Percentiles rank a stretch among this genome's conserved stretches.
Evolutionary conservation across 805 yeast genomes (phyloP).

Genomic region (Metschnikowia proteae): DNA sequence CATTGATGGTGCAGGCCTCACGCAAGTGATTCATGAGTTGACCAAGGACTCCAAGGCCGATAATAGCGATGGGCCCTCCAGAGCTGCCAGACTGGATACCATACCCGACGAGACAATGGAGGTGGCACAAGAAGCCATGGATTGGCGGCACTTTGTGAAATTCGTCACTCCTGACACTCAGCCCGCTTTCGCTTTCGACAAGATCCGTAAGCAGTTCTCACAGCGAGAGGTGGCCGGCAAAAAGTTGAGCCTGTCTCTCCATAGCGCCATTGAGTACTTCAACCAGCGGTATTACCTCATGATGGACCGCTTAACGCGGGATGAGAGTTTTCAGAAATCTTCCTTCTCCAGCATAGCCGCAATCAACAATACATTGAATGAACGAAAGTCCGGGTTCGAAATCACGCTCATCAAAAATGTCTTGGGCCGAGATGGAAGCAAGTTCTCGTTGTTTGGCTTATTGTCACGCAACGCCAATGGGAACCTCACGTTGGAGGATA

Average conservation of each 20-base stretch:
- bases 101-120: slow-evolving; percentile 15
- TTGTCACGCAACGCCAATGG: slow-evolving; percentile 62
- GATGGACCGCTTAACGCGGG: slow-evolving; percentile 68
- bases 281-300: slow-evolving; percentile 57
- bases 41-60: slow-evolving; percentile 15
- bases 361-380: slow-evolving; percentile 25
- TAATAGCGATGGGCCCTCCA: background rate
- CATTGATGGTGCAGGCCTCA: slow-evolving; percentile 70
- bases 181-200: slow-evolving; percentile 62
- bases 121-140: slow-evolving; percentile 30
- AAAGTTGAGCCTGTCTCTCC: slow-evolving; percentile 13
- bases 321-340: slow-evolving; percentile 65
- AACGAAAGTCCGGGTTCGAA: slow-evolving; percentile 17
- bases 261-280: slow-evolving; percentile 38
- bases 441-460: slow-evolving; percentile 76
- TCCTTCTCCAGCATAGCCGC: slow-evolving; percentile 43
- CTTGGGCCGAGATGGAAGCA: slow-evolving; percentile 76
- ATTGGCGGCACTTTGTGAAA: slow-evolving; percentile 73
- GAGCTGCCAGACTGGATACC: slow-evolving; percentile 21
- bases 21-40: slow-evolving; percentile 59
- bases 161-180: slow-evolving; percentile 62
- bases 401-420: slow-evolving; percentile 79
- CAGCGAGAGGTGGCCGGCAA: slow-evolving; percentile 13
- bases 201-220: slow-evolving; percentile 54
- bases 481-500: slow-evolving; percentile 74